Base-by-base conservation (phyloP, 2,329 filamentous ascomycete species). In the Penicillium glabrum region DNA sequence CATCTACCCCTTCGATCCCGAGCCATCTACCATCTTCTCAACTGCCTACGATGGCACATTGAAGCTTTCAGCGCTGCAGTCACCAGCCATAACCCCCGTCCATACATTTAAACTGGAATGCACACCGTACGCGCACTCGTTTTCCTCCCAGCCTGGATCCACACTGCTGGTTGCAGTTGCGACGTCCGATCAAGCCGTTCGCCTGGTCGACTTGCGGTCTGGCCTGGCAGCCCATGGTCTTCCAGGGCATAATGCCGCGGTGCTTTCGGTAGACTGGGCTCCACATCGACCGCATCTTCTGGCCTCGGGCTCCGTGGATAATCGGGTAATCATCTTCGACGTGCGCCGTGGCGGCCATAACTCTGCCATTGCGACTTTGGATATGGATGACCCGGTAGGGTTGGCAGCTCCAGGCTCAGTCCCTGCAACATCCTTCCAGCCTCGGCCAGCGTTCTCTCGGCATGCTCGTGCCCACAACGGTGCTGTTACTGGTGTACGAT, bases 321-420 rank as follows among this genome's bases (percentile, higher is more conserved):
- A 93, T 21, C 88, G 86, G 10, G 86, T 93, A 2, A 85, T 92
- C 23, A 79, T 97, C 35, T 98, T 93, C 88, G 93, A 98, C 71
- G 84, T 97, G 26, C 83, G 93, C 3, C 86, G 90, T 31, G 89
- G 90, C 29, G 75, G 75, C 9, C 71, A 73, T 53, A 88, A 89
- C 21, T 88, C 87, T 7, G 85, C 89, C 21, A 80, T 98, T 31
- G 91, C 88, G 0, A 82, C 89, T 41, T 81, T 98, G 1, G 90
- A 97, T 69, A 86, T 91, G 75, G 91, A 96, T 69, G 91, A 97
- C 69, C 87, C 86, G 3, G 79, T 89, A 3, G 93, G 92, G 1
- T 72, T 93, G 5, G 72, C 83, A 8, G 58, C 61, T 31, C 68
- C 65, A 63, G 72, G 46, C 61, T 75, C 57, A 65, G 71, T 55